Percentiles rank a stretch among this genome's conserved stretches.
These are phyloP conservation scores for Calonectria henricotiae DNA, from an alignment of 2,329 filamentous ascomycete species.

Conservation along the genomic window DNA sequence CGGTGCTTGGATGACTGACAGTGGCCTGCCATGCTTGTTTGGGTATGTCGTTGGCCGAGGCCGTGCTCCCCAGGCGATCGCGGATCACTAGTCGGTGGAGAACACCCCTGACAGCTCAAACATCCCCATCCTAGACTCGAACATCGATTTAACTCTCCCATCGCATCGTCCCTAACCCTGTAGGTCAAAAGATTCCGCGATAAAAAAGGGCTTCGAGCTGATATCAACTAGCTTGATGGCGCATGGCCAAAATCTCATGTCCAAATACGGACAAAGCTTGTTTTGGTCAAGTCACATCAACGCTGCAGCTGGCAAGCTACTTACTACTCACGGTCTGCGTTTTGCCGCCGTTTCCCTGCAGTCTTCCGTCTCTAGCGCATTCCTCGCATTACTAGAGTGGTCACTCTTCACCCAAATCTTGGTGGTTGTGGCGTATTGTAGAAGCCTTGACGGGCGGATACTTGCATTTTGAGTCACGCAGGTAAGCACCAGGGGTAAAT, in stretches of 20 bases:
- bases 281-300: constrained; percentile 2
- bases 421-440: constrained; percentile 67
- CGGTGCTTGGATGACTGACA: constrained; percentile 46
- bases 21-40: constrained; percentile 36
- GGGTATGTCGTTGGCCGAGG: constrained; percentile 45
- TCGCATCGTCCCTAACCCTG: not conserved
- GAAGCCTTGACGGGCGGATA: constrained; percentile 65
- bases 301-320: not conserved
- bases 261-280: not conserved
- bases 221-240: not conserved
- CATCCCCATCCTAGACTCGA: constrained; percentile 15
- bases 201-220: not conserved
- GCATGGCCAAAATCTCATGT: constrained; percentile 1
- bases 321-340: constrained; percentile 39
- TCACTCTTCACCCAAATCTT: constrained; percentile 58
- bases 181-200: not conserved
- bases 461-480: constrained; percentile 65
- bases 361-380: constrained; percentile 51
- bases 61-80: constrained; percentile 44
- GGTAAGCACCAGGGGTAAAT: constrained; percentile 41
- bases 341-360: constrained; percentile 49
- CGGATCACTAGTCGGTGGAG: constrained; percentile 31
- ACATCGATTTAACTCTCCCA: constrained; percentile 18
- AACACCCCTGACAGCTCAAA: constrained; percentile 23
- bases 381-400: constrained; percentile 48